Percentiles rank a stretch among this genome's conserved stretches.
Evolutionary conservation across 129 eudicot genomes (phyloP).

Genomic region (Chrysanthemum seticuspe): DNA sequence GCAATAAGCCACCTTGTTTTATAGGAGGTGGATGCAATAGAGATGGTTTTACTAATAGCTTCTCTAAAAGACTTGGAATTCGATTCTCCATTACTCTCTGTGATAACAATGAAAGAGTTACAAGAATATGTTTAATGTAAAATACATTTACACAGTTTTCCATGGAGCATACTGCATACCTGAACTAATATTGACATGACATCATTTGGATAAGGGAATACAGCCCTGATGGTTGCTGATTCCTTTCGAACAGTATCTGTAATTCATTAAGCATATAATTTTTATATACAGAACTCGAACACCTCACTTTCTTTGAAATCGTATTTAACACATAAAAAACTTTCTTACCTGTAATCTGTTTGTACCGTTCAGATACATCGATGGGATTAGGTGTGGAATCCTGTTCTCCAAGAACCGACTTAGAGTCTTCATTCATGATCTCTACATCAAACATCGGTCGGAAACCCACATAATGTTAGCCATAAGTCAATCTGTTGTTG

Average conservation of each 20-base stretch:
- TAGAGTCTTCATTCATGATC: slow-evolving; percentile 81
- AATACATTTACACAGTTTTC: not conserved
- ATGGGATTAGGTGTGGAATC: slow-evolving; percentile 58
- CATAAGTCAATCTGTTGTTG: slow-evolving; percentile 6
- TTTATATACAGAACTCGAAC: no score
- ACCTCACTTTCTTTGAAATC: no score
- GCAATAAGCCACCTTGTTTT: slow-evolving; percentile 79
- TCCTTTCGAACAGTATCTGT: slow-evolving; percentile 87
- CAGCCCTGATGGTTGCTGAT: slow-evolving; percentile 78
- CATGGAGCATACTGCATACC: slow-evolving; percentile 57
- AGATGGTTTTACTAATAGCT: slow-evolving; percentile 74
- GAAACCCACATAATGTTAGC: slow-evolving; percentile 79
- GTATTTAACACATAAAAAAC: no score
- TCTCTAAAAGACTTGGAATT: slow-evolving; percentile 80
- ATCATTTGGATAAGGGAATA: slow-evolving; percentile 91
- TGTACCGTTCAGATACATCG: slow-evolving; percentile 68
- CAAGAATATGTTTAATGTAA: not conserved
- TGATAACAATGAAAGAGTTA: slow-evolving; percentile 9
- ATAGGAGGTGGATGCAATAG: slow-evolving; percentile 68
- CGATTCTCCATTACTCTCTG: slow-evolving; percentile 92
- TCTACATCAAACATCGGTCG: slow-evolving; percentile 94
- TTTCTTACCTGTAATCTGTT: slow-evolving; percentile 69
- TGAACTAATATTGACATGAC: slow-evolving; percentile 95
- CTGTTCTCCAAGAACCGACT: slow-evolving; percentile 71
- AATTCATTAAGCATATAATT: slow-evolving; percentile 22